Conservation (phyloP, 768 basidiomycete species). For the Leccinellum albellum region DNA sequence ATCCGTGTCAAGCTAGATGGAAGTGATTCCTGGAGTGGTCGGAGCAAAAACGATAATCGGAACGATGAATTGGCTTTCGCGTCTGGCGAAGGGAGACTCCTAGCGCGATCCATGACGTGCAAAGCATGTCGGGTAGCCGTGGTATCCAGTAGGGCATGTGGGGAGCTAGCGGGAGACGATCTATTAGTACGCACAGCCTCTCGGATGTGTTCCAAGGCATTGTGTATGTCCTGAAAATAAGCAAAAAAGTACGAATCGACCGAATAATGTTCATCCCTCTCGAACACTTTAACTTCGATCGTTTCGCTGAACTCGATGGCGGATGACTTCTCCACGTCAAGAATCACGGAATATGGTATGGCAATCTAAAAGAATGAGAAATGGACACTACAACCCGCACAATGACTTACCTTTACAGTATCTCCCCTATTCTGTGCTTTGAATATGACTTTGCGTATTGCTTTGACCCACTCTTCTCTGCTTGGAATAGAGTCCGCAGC, state of each 20-base stretch:
- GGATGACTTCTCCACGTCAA: slow-evolving; percentile 84
- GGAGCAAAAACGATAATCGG: slow-evolving; percentile 59
- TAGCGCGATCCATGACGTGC: slow-evolving; percentile 38
- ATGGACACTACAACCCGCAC: neutral
- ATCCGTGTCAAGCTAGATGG: slow-evolving; percentile 37
- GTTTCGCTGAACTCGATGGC: slow-evolving; percentile 97
- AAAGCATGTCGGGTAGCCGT: slow-evolving; percentile 41
- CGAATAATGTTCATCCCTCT: slow-evolving; percentile 71
- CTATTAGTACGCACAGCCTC: slow-evolving; percentile 64
- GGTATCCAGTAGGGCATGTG: slow-evolving; percentile 51
- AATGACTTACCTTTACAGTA: slow-evolving; percentile 71
- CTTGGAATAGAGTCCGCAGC: slow-evolving; percentile 78
- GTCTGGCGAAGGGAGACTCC: slow-evolving; percentile 35
- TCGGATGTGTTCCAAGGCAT: slow-evolving; percentile 77
- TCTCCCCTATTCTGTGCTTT: slow-evolving; percentile 96
- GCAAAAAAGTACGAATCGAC: slow-evolving; percentile 92
- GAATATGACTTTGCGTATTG: slow-evolving; percentile 90
- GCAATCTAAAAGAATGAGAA: slow-evolving; percentile 58
- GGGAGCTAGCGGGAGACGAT: slow-evolving; percentile 21
- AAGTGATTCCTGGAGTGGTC: slow-evolving; percentile 61
- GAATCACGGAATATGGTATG: slow-evolving; percentile 85
- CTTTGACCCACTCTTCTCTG: slow-evolving; percentile 94
- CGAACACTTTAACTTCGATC: slow-evolving; percentile 88
- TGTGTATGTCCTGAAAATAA: slow-evolving; percentile 81
- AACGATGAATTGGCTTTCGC: slow-evolving; percentile 45